These are phyloP conservation scores for Curvularia lunata DNA, from an alignment of 2,329 filamentous ascomycete genomes.

Conservation along the genomic window DNA sequence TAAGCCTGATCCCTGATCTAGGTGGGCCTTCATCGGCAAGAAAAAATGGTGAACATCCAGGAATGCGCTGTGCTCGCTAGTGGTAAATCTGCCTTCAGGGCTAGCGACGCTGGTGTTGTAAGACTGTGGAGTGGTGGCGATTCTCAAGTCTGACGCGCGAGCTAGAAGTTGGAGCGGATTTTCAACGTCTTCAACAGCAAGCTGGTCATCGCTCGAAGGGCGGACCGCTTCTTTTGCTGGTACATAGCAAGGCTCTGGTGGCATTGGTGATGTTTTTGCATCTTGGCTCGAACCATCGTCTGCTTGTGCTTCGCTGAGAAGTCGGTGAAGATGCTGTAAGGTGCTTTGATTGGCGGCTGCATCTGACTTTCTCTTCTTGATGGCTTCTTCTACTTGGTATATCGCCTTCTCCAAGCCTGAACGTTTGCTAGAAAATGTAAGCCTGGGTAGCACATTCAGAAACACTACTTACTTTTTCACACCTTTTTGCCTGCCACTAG, in stretches of 20 bases:
- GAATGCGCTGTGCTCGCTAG: conserved; percentile 50
- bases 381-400: conserved; percentile 73
- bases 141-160: conserved; percentile 71
- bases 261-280: conserved; percentile 5
- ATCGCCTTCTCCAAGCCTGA: conserved; percentile 77
- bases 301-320: conserved; percentile 58
- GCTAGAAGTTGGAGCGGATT: conserved; percentile 77
- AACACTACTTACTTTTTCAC: conserved; percentile 69
- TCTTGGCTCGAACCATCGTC: conserved; percentile 16
- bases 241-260: conserved; percentile 2
- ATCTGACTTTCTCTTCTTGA: conserved; percentile 44
- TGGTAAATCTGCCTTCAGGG: conserved; percentile 36
- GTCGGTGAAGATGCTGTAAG: conserved; percentile 53
- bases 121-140: conserved; percentile 54
- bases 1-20: conserved; percentile 68
- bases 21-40: conserved; percentile 65
- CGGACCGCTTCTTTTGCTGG: conserved; percentile 35
- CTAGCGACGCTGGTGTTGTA: conserved; percentile 35
- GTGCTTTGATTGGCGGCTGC: conserved; percentile 30
- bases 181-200: conserved; percentile 74
- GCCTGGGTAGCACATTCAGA: neutral
- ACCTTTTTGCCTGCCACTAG: conserved; percentile 69
- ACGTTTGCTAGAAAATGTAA: conserved; percentile 64
- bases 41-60: conserved; percentile 69
- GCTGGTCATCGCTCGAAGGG: conserved; percentile 49